Conservation (phyloP, 2,329 filamentous ascomycete genomes). For the Chalaropsis thielavioides region DNA sequence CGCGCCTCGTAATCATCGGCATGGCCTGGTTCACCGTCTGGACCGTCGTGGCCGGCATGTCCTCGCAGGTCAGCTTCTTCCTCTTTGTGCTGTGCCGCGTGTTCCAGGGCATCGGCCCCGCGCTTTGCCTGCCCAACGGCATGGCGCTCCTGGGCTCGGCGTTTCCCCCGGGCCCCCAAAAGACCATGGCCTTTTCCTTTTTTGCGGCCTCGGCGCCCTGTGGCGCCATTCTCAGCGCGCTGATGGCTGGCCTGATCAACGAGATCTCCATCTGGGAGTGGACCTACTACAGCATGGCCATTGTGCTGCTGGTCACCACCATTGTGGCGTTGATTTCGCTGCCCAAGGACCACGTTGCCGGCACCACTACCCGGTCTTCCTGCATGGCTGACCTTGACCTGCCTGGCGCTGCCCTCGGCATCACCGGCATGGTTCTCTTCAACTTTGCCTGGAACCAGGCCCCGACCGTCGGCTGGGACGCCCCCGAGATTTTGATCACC, state of each 20-base stretch:
- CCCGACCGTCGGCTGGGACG: constrained; percentile 42
- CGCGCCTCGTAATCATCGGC: constrained; percentile 38
- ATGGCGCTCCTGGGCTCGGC: constrained; percentile 45
- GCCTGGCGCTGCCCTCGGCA: constrained; percentile 30
- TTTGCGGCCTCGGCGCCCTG: constrained; percentile 34
- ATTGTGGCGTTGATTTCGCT: constrained; percentile 25
- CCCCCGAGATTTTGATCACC: constrained; percentile 40
- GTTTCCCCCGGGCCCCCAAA: constrained; percentile 41
- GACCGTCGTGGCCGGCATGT: constrained; percentile 34
- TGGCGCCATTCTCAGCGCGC: constrained; percentile 31
- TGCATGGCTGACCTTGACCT: constrained; percentile 25
- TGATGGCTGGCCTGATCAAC: constrained; percentile 29
- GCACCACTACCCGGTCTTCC: not conserved
- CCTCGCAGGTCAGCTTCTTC: constrained; percentile 33
- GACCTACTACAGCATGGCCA: constrained; percentile 30
- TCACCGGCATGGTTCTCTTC: constrained; percentile 43
- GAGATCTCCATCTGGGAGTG: constrained; percentile 34
- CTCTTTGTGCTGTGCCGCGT: constrained; percentile 29
- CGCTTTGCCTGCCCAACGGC: constrained; percentile 48
- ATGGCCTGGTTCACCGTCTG: constrained; percentile 41
- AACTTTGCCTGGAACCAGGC: constrained; percentile 57
- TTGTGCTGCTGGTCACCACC: constrained; percentile 24
- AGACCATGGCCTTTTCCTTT: constrained; percentile 44
- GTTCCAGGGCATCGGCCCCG: constrained; percentile 47
- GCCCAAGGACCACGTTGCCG: constrained; percentile 20